These are phyloP conservation scores for Earliella scabrosa DNA, from an alignment of 1,284 basidiomycete genomes.

Conservation along the genomic window DNA sequence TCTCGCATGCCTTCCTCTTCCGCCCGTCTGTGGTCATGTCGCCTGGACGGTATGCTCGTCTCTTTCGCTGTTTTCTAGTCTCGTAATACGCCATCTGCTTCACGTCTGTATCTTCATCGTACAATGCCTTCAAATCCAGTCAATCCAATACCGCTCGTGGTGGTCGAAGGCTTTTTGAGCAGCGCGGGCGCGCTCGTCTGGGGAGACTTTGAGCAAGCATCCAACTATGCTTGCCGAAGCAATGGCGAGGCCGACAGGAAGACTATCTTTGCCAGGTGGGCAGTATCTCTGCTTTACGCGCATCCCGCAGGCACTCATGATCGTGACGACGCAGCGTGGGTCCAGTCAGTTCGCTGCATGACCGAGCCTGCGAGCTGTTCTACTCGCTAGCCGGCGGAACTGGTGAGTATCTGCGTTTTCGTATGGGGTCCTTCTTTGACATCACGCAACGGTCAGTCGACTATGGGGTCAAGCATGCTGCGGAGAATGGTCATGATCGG, in stretches of 20 bases:
- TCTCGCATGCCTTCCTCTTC: not conserved
- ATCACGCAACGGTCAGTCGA: conserved; percentile 35
- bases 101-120: not conserved
- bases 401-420: conserved; percentile 33
- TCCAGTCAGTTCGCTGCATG: conserved; percentile 58
- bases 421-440: not conserved
- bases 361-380: conserved; percentile 62
- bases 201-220: conserved; percentile 46
- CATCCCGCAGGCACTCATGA: too few species aligned
- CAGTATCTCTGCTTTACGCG: conserved; percentile 12
- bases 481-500: conserved; percentile 42
- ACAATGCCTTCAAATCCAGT: conserved; percentile 11
- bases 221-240: conserved; percentile 31
- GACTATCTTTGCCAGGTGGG: conserved; percentile 41
- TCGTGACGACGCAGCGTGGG: too few species aligned
- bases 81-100: too few species aligned
- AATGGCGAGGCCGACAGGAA: conserved; percentile 20
- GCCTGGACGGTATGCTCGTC: too few species aligned
- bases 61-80: too few species aligned
- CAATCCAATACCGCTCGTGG: conserved; percentile 46
- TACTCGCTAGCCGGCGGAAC: conserved; percentile 54
- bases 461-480: conserved; percentile 45
- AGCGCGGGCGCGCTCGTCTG: conserved; percentile 45
- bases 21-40: too few species aligned
- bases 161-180: conserved; percentile 61